Evolutionary conservation across 2,329 filamentous ascomycete species (phyloP).

Genomic region (Incumbomyces lentus): DNA sequence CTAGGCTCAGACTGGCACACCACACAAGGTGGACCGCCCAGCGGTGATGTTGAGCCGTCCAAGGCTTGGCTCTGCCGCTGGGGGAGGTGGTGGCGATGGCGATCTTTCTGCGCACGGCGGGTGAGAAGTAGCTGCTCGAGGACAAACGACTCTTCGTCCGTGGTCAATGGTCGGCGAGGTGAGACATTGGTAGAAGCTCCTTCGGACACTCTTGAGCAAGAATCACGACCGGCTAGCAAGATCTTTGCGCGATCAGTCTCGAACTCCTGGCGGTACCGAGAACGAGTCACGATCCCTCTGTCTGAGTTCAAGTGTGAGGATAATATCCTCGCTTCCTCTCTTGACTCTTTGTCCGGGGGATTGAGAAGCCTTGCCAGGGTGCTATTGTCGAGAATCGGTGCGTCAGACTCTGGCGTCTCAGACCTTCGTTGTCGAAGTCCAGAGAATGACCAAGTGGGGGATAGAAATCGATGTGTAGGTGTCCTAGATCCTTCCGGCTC

Average conservation of each 20-base stretch:
- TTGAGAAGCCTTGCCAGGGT: slow-evolving; percentile 74
- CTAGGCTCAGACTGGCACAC: slow-evolving; percentile 81
- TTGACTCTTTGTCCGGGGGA: slow-evolving; percentile 65
- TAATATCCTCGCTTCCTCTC: slow-evolving; percentile 68
- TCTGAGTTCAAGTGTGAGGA: slow-evolving; percentile 57
- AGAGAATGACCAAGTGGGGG: slow-evolving; percentile 20
- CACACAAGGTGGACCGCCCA: slow-evolving; percentile 70
- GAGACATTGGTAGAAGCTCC: slow-evolving; percentile 3
- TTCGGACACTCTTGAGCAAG: slow-evolving; percentile 8
- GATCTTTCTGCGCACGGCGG: slow-evolving; percentile 26
- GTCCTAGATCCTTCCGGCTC: slow-evolving; percentile 51
- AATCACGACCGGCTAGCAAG: slow-evolving; percentile 41
- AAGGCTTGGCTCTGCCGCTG: slow-evolving; percentile 1
- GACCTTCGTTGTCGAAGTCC: slow-evolving; percentile 10
- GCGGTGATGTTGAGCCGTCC: slow-evolving; percentile 24
- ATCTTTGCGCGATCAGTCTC: slow-evolving; percentile 62
- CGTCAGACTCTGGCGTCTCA: slow-evolving; percentile 31
- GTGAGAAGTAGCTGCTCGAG: slow-evolving; percentile 51
- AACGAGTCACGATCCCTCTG: slow-evolving; percentile 61
- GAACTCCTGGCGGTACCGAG: slow-evolving; percentile 58
- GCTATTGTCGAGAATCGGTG: slow-evolving; percentile 49
- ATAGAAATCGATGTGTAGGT: slow-evolving; percentile 59
- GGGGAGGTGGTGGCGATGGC: slow-evolving; percentile 17
- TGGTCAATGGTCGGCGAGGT: slow-evolving; percentile 25
- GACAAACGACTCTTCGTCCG: slow-evolving; percentile 47